Evolutionary conservation across 805 yeast genomes (phyloP), one percentile per base, ranked within the genome.

Genomic region (Wickerhamiella cacticola): DNA sequence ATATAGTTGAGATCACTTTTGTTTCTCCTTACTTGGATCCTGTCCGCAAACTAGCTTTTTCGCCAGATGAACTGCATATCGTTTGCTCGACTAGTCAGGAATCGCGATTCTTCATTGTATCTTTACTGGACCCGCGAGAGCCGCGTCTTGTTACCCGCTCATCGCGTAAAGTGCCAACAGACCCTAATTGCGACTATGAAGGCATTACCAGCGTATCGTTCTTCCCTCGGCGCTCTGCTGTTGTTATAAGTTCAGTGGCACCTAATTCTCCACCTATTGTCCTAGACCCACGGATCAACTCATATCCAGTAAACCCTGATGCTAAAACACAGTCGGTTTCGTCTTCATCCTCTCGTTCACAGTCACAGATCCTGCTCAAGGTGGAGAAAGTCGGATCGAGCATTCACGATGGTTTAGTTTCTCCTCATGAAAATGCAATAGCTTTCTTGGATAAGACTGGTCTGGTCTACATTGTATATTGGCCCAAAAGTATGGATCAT

Each of bases 11-110:
- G 2, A 71, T 80, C 8, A 77, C 87, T 1, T 77, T 87, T 26
- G 80, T 94, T 0, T 70, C 84, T 45, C 96, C 96, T 0, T 86
- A 85, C 62, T 66, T 84, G 25, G 96, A 89, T 61, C 94, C 95
- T 1, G 76, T 88, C 34, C 80, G 80, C 53, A 69, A 81, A 2
- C 63, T 88, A 8, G 74, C 77, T 43, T 84, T 88, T 61, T 83
- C 94, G 3, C 68, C 76, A 1, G 80, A 81, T 48, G 83, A 86
- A 0, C 66, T 75, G 3, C 81, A 81, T 55, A 56, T 88, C 28
- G 69, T 87, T 3, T 85, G 94, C 55, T 77, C 89, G 16, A 82
- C 92, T 0, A 76, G 75, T 1, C 64, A 84, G 59, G 95, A 87
- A 59, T 76, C 88, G 7, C 63, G 96, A 40, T 83, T 85, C 60